Percentiles rank a stretch among this genome's conserved stretches.
Evolutionary conservation across 1,284 basidiomycete genomes (phyloP).

Genomic region (Peniophora sp.): DNA sequence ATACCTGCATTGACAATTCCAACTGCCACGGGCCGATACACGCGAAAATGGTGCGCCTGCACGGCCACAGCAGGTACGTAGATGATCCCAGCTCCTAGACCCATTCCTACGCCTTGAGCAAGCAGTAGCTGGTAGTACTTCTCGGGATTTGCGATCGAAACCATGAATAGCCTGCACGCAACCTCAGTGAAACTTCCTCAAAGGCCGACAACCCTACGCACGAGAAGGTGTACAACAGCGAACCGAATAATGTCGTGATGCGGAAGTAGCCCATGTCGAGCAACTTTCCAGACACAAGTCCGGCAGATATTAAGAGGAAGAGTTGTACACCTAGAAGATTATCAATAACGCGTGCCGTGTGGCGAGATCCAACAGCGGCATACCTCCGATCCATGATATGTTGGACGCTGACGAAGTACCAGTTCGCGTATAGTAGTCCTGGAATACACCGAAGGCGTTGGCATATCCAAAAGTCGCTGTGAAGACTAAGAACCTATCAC

Average conservation of each 20-base stretch:
- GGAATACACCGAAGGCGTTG: constrained; percentile 4
- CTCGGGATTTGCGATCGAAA: neutral
- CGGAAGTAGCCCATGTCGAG: neutral
- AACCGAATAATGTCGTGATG: neutral
- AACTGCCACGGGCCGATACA: neutral
- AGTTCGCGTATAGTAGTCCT: constrained; percentile 4
- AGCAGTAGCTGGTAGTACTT: neutral
- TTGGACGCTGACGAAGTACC: neutral
- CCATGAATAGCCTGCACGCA: neutral
- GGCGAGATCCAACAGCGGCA: too few relatives aligned
- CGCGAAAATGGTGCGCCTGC: neutral
- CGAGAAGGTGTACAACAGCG: neutral
- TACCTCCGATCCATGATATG: constrained; percentile 5
- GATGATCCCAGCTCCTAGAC: neutral
- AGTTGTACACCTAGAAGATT: too few relatives aligned
- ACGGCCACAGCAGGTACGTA: neutral
- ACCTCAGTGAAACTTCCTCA: neutral
- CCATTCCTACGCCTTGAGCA: neutral
- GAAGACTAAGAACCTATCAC: neutral
- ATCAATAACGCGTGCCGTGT: too few relatives aligned
- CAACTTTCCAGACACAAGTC: neutral
- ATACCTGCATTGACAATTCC: neutral
- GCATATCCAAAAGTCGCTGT: neutral
- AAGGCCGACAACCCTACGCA: neutral
- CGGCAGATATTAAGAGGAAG: constrained; percentile 2